Percentiles rank a stretch among this genome's conserved stretches.
phyloP scores from a whole-genome alignment of 768 basidiomycete genomes.

The Boletus rubescentipes region DNA sequence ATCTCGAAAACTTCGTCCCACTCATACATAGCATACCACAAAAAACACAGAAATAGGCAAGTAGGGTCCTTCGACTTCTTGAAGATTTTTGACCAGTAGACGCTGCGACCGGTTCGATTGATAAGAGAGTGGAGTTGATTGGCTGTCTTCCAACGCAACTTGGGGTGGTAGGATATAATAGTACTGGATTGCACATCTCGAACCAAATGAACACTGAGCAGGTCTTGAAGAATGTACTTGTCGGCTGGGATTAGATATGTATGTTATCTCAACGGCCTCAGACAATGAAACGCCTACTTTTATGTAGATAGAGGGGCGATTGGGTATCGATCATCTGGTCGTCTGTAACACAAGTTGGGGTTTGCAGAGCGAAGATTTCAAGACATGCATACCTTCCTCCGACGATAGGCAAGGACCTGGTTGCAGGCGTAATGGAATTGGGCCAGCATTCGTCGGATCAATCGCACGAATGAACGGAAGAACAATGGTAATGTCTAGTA shows the following conservation, averaged over 20 bases:
- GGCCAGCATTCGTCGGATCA: constrained; percentile 1
- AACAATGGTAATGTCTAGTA: constrained; percentile 53
- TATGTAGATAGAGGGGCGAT: constrained; percentile 39
- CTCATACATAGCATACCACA: constrained; percentile 62
- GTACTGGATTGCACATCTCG: constrained; percentile 22
- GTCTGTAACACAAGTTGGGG: constrained; percentile 11
- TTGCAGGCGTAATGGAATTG: neutral
- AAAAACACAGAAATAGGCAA: constrained; percentile 48
- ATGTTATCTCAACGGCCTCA: neutral
- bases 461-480: constrained; percentile 51
- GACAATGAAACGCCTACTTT: constrained; percentile 27
- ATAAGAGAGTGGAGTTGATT: constrained; percentile 29
- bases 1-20: constrained; percentile 61
- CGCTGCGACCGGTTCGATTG: constrained; percentile 30
- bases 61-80: constrained; percentile 44
- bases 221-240: constrained; percentile 38
- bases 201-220: constrained; percentile 55
- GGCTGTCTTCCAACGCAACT: constrained; percentile 21
- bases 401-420: neutral
- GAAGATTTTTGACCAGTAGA: constrained; percentile 34
- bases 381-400: constrained; percentile 7
- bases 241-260: constrained; percentile 13
- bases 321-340: constrained; percentile 50
- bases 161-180: constrained; percentile 33
- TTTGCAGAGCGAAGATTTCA: too few species aligned